Evolutionary conservation across 768 basidiomycete species (phyloP).

Genomic region (Tricholoma bakamatsutake): DNA sequence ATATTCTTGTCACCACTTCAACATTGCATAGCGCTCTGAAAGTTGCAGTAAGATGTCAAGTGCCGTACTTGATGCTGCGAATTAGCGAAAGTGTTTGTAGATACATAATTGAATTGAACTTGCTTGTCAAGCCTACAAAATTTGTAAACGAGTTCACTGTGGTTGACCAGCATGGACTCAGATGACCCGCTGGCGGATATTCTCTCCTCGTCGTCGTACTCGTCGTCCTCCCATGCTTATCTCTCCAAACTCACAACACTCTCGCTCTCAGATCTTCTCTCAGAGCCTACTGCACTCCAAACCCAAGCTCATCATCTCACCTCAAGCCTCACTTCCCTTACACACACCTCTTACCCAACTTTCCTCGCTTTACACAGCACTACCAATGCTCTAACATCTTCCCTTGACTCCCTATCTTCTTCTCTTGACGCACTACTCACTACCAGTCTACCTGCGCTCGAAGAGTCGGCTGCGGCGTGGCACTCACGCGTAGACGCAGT

Average conservation of each 20-base stretch:
- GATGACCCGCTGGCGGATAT: conserved; percentile 5
- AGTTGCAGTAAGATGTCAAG: too few relatives aligned
- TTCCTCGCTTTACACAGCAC: conserved; percentile 86
- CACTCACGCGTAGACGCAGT: conserved; percentile 66
- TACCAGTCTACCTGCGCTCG: conserved; percentile 68
- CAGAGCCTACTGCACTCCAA: conserved; percentile 71
- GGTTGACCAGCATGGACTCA: neutral
- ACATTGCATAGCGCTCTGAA: too few relatives aligned
- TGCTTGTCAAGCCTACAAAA: neutral
- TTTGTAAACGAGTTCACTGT: too few relatives aligned
- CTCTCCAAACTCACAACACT: conserved; percentile 61
- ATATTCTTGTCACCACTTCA: neutral
- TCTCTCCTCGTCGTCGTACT: conserved; percentile 23
- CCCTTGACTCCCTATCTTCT: conserved; percentile 67
- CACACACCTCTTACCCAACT: conserved; percentile 86
- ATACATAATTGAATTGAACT: neutral
- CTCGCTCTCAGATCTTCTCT: conserved; percentile 59
- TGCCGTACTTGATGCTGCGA: too few relatives aligned
- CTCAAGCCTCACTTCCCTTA: conserved; percentile 83
- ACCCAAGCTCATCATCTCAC: conserved; percentile 85
- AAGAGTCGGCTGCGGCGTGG: conserved; percentile 68
- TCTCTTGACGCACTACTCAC: conserved; percentile 68
- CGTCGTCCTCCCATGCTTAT: conserved; percentile 39
- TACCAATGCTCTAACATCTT: conserved; percentile 64
- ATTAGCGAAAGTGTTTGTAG: too few relatives aligned